Percentiles rank a stretch among this genome's conserved stretches.
Conservation (phyloP, 352 stramenopile genomes). For the Peronospora tabacina region DNA sequence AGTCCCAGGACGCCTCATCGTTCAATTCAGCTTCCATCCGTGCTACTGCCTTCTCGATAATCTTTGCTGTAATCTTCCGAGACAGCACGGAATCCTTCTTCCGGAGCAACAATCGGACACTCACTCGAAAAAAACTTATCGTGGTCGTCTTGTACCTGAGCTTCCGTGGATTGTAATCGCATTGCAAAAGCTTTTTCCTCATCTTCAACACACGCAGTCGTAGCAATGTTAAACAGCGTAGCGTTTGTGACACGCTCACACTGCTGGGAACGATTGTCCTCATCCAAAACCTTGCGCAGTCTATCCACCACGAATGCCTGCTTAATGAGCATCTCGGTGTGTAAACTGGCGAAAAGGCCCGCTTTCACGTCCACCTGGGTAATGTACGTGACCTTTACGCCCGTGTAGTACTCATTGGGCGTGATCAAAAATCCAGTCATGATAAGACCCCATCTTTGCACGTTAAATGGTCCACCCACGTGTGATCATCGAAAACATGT, state of each 20-base stretch:
- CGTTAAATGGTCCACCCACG: constrained; percentile 61
- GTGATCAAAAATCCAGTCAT: constrained; percentile 61
- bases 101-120: constrained; percentile 21
- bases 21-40: constrained; percentile 56
- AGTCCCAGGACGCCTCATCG: constrained; percentile 47
- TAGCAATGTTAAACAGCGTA: constrained; percentile 15
- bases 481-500: constrained; percentile 60
- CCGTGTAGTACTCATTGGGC: constrained; percentile 50
- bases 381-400: constrained; percentile 53
- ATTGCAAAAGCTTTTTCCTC: constrained; percentile 29
- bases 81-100: constrained; percentile 39
- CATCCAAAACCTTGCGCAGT: constrained; percentile 45
- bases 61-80: constrained; percentile 44
- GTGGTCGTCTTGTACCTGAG: constrained; percentile 17
- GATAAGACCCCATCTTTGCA: constrained; percentile 60
- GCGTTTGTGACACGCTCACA: constrained; percentile 35
- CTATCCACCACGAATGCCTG: constrained; percentile 60
- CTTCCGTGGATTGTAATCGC: constrained; percentile 13
- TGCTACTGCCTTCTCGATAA: constrained; percentile 49
- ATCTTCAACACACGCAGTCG: constrained; percentile 32
- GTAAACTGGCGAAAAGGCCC: constrained; percentile 40
- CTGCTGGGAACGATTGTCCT: constrained; percentile 25
- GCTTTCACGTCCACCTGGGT: constrained; percentile 59
- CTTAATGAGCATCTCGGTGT: constrained; percentile 70
- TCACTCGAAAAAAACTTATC: background rate